Evolutionary conservation across 306 rosid genomes (phyloP).

Genomic region (Ziziphus jujuba): DNA sequence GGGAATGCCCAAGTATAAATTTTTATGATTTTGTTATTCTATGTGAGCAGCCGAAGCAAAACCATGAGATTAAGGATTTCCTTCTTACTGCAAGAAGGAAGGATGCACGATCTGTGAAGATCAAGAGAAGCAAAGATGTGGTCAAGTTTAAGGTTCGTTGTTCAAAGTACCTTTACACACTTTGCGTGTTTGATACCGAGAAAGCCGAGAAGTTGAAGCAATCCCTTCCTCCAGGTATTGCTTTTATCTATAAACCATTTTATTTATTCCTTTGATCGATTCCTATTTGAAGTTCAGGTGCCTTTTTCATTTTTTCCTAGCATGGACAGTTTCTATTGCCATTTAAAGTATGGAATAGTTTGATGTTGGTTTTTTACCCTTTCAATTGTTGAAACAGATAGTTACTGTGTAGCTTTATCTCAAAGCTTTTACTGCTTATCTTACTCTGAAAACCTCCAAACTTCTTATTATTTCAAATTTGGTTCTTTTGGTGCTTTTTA

Average conservation of each 20-base stretch:
- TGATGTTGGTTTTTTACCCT: neutral
- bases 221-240: slow-evolving; percentile 51
- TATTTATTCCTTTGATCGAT: neutral
- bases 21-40: neutral
- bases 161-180: slow-evolving; percentile 55
- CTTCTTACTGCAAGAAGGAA: slow-evolving; percentile 59
- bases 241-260: neutral
- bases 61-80: slow-evolving; percentile 58
- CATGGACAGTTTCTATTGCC: too few relatives aligned
- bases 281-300: neutral
- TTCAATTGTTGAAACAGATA: too few relatives aligned
- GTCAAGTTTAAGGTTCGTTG: slow-evolving; percentile 57
- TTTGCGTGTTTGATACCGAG: slow-evolving; percentile 46
- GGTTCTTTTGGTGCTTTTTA: neutral
- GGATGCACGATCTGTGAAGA: slow-evolving; percentile 53
- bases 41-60: slow-evolving; percentile 47
- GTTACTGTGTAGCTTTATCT: too few relatives aligned
- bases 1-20: neutral
- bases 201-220: slow-evolving; percentile 58
- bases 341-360: neutral
- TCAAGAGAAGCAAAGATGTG: slow-evolving; percentile 45
- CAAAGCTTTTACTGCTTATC: too few relatives aligned
- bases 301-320: too few relatives aligned
- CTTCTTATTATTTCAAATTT: neutral
- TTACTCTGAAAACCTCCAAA: too few relatives aligned